phyloP scores from a whole-genome alignment of 805 yeast genomes.

The Lachancea sp. region DNA sequence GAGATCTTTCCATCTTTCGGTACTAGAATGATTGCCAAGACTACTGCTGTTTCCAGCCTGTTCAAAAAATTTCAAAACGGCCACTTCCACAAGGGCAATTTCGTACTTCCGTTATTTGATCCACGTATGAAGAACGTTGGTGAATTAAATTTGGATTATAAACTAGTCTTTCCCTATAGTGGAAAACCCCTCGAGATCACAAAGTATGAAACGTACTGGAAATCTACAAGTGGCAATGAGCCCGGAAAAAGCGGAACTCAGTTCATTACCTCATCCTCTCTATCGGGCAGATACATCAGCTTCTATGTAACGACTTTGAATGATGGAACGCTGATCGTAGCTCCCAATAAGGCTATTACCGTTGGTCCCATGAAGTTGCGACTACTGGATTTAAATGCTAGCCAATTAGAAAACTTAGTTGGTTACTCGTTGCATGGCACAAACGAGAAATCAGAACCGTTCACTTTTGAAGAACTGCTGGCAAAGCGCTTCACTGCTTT shows the following conservation, averaged over 20 bases:
- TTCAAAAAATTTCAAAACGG: constrained; percentile 36
- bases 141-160: constrained; percentile 66
- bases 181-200: constrained; percentile 82
- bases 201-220: constrained; percentile 95
- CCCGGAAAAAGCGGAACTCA: constrained; percentile 17
- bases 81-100: constrained; percentile 30
- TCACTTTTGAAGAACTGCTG: constrained; percentile 23
- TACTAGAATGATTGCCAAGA: constrained; percentile 81
- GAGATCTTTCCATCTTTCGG: constrained; percentile 95
- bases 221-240: constrained; percentile 60
- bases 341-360: constrained; percentile 58
- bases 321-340: constrained; percentile 82
- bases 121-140: constrained; percentile 77
- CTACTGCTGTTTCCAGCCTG: constrained; percentile 64
- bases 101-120: constrained; percentile 72
- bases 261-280: constrained; percentile 85
- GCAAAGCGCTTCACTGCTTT: constrained; percentile 50
- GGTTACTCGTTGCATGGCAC: constrained; percentile 21
- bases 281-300: constrained; percentile 72
- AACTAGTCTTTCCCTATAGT: constrained; percentile 80
- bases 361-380: constrained; percentile 48
- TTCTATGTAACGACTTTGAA: constrained; percentile 62
- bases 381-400: constrained; percentile 46
- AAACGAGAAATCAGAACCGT: constrained; percentile 13
- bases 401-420: constrained; percentile 31